Percentiles rank a stretch among this genome's conserved stretches.
Conservation (phyloP, 495 filamentous ascomycete genomes). For the Annulohypoxylon maeteangense region DNA sequence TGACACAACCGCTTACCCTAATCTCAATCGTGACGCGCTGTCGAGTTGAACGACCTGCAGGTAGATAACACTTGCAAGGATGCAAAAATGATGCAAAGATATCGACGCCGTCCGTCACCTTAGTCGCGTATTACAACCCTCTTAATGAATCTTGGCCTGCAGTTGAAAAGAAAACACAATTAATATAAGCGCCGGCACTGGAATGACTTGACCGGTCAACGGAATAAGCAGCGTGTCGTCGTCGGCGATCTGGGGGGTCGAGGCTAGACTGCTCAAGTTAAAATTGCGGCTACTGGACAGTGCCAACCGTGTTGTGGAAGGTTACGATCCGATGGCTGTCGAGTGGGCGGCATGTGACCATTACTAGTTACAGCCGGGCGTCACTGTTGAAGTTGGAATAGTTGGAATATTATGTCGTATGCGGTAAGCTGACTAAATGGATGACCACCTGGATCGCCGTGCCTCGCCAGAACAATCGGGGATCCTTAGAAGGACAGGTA, state of each 20-base stretch:
- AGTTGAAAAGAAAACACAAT: slow-evolving; percentile 24
- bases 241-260: slow-evolving; percentile 27
- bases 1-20: slow-evolving; percentile 22
- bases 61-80: slow-evolving; percentile 31
- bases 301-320: slow-evolving; percentile 31
- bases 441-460: slow-evolving; percentile 27
- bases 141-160: slow-evolving; percentile 30
- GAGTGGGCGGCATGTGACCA: slow-evolving; percentile 35
- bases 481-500: slow-evolving; percentile 11
- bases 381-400: slow-evolving; percentile 24
- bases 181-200: slow-evolving; percentile 13
- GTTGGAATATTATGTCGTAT: slow-evolving; percentile 31
- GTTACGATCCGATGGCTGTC: slow-evolving; percentile 41
- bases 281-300: slow-evolving; percentile 26
- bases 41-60: slow-evolving; percentile 31
- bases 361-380: slow-evolving; percentile 13
- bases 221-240: slow-evolving; percentile 22
- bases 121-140: slow-evolving; percentile 26
- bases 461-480: slow-evolving; percentile 24
- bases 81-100: slow-evolving; percentile 32
- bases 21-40: slow-evolving; percentile 16
- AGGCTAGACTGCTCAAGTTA: slow-evolving; percentile 18
- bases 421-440: slow-evolving; percentile 43
- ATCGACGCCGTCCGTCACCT: slow-evolving; percentile 11
- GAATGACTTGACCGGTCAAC: slow-evolving; percentile 22